Base-by-base conservation (phyloP, 2,329 filamentous ascomycete species). In the Juglanconis sp. region DNA sequence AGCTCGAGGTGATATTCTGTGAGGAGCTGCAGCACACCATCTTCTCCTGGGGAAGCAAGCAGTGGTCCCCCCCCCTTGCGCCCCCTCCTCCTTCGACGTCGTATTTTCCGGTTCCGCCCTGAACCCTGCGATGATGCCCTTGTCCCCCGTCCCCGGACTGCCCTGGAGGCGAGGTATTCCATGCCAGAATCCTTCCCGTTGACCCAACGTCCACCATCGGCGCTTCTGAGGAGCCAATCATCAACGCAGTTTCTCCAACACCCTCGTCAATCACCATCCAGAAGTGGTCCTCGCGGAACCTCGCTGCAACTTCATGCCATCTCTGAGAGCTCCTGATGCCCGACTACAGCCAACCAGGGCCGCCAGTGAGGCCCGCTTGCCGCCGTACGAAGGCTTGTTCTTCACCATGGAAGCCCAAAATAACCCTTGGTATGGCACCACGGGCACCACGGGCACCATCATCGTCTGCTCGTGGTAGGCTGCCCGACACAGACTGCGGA, bases 281-380 rank as follows among this genome's bases (percentile, higher is more conserved):
- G 58, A 61, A 55, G 51, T 42, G 61, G 51, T 54, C 44, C 40
- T 57, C 47, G 54, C 49, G 54, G 49, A 36, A 35, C 15, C 31
- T 52, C 49, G 49, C 47, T 53, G 49, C 56, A 59, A 57, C 50
- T 60, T 56, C 48, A 52, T 40, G 32, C 54, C 42, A 53, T 53
- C 54, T 55, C 52, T 58, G 53, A 11, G 32, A 42, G 32, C 47
- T 53, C 56, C 61, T 56, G 61, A 42, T 60, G 52, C 61, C 61
- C 58, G 53, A 53, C 35, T 55, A 64, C 66, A 64, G 67, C 69
- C 70, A 72, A 71, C 70, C 69, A 71, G 67, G 54, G 65, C 66
- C 50, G 67, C 68, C 68, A 65, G 59, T 62, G 65, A 66, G 63
- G 60, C 64, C 64, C 64, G 59, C 65, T 67, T 70, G 64, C 68